Base-by-base conservation (phyloP, 2,329 filamentous ascomycete species). In the Davidsoniella australis region DNA sequence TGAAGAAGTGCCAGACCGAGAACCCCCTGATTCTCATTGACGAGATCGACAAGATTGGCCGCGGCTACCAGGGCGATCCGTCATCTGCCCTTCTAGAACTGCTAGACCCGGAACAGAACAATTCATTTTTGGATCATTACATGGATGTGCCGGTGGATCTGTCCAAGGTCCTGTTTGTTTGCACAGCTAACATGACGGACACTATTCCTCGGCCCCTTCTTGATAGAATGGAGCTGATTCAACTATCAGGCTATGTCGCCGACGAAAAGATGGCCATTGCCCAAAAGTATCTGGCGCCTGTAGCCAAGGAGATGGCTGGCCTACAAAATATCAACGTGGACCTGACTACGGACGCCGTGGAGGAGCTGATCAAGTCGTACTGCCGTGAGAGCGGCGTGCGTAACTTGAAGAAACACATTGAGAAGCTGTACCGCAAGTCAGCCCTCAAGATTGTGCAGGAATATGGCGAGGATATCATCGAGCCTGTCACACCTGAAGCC, bases 231-330 rank as follows among this genome's bases (percentile, higher is more conserved):
- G 91, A 98, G 64, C 78, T 96, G 58, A 98, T 98, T 57, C 80
- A 93, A 54, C 73, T 98, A 2, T 96, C 89, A 36, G 91, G 91
- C 9, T 98, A 98, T 60, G 89, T 98, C 46, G 80, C 89, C 0
- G 89, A 98, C 56, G 91, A 98, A 72, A 98, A 98, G 73, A 95
- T 94, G 79, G 89, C 91, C 2, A 98, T 98, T 59, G 91, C 91
- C 3, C 82, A 98, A 61, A 77, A 78, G 56, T 98, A 98, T 60
- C 76, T 98, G 23, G 85, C 85, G 0, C 91, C 91, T 6, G 82
- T 86, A 44, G 91, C 93, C n/a, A 94, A 94, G 65, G 88, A 95
- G 55, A 71, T 94, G 52, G 89, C 86, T 37, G 91, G 91, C 24
- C 68, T 98, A 54, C 86, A 94, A 62, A 76, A 91, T 17, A 89